Conservation (phyloP, 2,329 filamentous ascomycete species). For the Aspergillus neotritici region DNA sequence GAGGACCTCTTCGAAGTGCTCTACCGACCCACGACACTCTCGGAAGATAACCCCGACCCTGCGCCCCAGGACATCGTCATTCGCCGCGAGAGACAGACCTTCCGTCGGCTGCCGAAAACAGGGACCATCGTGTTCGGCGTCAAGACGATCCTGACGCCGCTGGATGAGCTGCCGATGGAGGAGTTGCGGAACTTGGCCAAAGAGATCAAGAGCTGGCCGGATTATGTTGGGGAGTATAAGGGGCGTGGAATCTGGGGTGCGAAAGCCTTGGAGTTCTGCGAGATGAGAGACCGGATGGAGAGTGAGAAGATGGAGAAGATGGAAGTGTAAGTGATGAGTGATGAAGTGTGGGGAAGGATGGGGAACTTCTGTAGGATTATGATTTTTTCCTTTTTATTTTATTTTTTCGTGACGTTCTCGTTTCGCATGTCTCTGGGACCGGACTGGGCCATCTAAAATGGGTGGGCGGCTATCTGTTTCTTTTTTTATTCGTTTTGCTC, state of each 20-base stretch:
- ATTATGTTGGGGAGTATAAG: conserved; percentile 42
- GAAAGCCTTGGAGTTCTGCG: conserved; percentile 34
- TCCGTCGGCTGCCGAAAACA: conserved; percentile 41
- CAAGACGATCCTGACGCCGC: conserved; percentile 41
- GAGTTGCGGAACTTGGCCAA: conserved; percentile 39
- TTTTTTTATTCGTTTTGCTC: not conserved
- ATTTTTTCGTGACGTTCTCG: conserved; percentile 7
- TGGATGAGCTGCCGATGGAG: conserved; percentile 37
- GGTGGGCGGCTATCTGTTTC: conserved; percentile 24
- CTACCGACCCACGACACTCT: conserved; percentile 39
- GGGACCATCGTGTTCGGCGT: conserved; percentile 47
- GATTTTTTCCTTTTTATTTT: conserved; percentile 13
- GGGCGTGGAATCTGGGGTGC: conserved; percentile 41
- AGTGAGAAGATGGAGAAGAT: conserved; percentile 9
- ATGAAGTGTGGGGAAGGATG: conserved; percentile 5
- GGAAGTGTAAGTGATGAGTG: conserved; percentile 14
- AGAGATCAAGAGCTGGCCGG: conserved; percentile 44
- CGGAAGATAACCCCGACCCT: conserved; percentile 34
- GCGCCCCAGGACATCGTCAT: conserved; percentile 41
- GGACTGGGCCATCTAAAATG: conserved; percentile 12
- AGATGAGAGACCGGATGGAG: conserved; percentile 16
- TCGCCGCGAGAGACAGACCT: conserved; percentile 48
- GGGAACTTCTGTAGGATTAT: conserved; percentile 15
- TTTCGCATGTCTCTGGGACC: not conserved
- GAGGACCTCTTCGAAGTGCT: conserved; percentile 39